These are phyloP conservation scores for Globisporangium rhizosaccharum DNA, from an alignment of 352 stramenopile genomes.

Conservation along the genomic window DNA sequence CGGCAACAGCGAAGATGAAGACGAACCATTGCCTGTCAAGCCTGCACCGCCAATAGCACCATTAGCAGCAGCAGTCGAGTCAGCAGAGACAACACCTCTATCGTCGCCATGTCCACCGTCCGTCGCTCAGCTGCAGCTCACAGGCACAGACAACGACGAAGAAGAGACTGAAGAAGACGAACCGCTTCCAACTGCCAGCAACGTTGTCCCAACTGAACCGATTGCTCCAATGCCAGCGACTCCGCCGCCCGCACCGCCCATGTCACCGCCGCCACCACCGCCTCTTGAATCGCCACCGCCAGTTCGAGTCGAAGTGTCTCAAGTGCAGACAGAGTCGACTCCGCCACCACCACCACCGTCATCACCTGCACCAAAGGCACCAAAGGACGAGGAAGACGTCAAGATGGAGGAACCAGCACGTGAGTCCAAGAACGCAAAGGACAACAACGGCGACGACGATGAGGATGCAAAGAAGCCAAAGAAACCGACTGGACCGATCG, in stretches of 20 bases:
- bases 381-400: neutral
- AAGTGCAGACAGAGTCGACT: slow-evolving; percentile 16
- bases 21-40: slow-evolving; percentile 50
- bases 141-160: slow-evolving; percentile 27
- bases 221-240: slow-evolving; percentile 3
- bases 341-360: slow-evolving; percentile 15
- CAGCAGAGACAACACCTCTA: neutral
- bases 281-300: slow-evolving; percentile 11
- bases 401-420: neutral
- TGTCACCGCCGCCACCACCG: slow-evolving; percentile 42
- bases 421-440: neutral
- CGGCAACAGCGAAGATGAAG: slow-evolving; percentile 50
- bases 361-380: neutral
- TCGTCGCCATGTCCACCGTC: neutral
- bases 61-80: neutral
- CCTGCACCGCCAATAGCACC: neutral
- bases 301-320: neutral
- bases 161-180: slow-evolving; percentile 60
- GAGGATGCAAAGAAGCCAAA: neutral
- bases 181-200: slow-evolving; percentile 24
- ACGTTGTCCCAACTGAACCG: slow-evolving; percentile 1
- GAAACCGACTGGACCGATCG: slow-evolving; percentile 28
- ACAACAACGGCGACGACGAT: neutral
- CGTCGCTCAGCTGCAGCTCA: slow-evolving; percentile 9
- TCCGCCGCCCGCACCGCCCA: slow-evolving; percentile 37